Conservation (phyloP, 2,329 filamentous ascomycete genomes). For the Thelonectria rubi region DNA sequence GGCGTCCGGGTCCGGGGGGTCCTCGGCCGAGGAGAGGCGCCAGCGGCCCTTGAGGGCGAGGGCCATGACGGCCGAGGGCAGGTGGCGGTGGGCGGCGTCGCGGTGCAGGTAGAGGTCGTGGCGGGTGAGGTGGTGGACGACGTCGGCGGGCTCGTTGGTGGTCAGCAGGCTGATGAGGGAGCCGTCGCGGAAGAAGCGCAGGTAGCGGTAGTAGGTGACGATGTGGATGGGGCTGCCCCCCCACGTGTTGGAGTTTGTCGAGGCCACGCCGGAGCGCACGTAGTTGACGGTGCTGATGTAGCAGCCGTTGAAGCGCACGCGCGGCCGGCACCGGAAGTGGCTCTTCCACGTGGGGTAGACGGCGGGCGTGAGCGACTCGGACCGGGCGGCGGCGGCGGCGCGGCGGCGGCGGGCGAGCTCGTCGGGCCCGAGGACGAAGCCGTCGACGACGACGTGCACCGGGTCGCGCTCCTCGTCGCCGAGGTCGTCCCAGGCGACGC, state of each 20-base stretch:
- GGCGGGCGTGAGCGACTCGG: slow-evolving; percentile 53
- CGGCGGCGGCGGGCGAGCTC: slow-evolving; percentile 49
- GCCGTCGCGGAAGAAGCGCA: slow-evolving; percentile 93
- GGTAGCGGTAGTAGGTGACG: slow-evolving; percentile 97
- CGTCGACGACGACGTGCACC: slow-evolving; percentile 43
- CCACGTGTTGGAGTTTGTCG: slow-evolving; percentile 78
- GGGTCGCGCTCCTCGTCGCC: slow-evolving; percentile 44
- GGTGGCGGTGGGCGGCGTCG: slow-evolving; percentile 42
- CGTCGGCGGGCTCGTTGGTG: slow-evolving; percentile 82
- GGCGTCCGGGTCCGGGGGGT: slow-evolving; percentile 41
- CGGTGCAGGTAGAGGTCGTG: slow-evolving; percentile 67
- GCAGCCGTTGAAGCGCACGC: slow-evolving; percentile 91
- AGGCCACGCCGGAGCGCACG: slow-evolving; percentile 80
- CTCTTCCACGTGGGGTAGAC: slow-evolving; percentile 65
- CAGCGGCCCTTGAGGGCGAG: slow-evolving; percentile 69
- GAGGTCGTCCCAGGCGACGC: slow-evolving; percentile 64
- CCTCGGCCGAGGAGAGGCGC: slow-evolving; percentile 54
- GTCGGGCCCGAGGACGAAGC: slow-evolving; percentile 46
- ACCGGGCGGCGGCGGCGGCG: slow-evolving; percentile 48
- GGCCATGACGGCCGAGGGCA: slow-evolving; percentile 68
- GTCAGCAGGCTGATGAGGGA: slow-evolving; percentile 82
- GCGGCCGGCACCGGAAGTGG: slow-evolving; percentile 84
- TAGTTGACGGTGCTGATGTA: slow-evolving; percentile 99
- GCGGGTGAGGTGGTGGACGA: slow-evolving; percentile 83
- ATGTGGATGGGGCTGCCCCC: slow-evolving; percentile 81